These are phyloP conservation scores for Bryoglossum gracile DNA, from an alignment of 495 filamentous ascomycete species.

Conservation along the genomic window DNA sequence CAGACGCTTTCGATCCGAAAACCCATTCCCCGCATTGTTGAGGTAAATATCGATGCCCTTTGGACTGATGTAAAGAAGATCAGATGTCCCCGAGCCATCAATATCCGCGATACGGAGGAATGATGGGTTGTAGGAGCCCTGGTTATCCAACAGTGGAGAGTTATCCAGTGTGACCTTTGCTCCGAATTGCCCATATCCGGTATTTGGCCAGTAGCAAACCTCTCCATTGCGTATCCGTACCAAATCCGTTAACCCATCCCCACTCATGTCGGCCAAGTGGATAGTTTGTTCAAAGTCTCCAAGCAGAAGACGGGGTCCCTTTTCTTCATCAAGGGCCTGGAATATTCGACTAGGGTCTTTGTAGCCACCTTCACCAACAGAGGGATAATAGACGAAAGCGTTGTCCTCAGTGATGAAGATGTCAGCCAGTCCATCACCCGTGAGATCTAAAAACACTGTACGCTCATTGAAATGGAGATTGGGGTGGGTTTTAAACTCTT, in stretches of 20 bases:
- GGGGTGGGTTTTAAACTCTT: no score
- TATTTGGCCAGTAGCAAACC: constrained; percentile 32
- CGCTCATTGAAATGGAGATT: constrained; percentile 2
- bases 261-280: constrained; percentile 28
- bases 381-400: constrained; percentile 16
- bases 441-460: constrained; percentile 24
- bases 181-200: constrained; percentile 32
- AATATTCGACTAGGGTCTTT: neutral
- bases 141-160: constrained; percentile 21
- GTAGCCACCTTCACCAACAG: constrained; percentile 10
- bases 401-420: constrained; percentile 19
- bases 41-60: constrained; percentile 8
- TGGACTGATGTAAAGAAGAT: constrained; percentile 28
- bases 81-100: constrained; percentile 30
- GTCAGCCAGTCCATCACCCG: constrained; percentile 26
- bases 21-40: constrained; percentile 11
- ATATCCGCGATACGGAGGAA: constrained; percentile 27
- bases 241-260: constrained; percentile 31
- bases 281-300: constrained; percentile 2
- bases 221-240: constrained; percentile 23
- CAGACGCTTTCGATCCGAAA: neutral
- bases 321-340: neutral
- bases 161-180: constrained; percentile 28
- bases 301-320: constrained; percentile 2
- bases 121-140: constrained; percentile 12